Evolutionary conservation across 2,329 filamentous ascomycete genomes (phyloP), one percentile per base, ranked within the genome.

Genomic region (Claviceps sp.): DNA sequence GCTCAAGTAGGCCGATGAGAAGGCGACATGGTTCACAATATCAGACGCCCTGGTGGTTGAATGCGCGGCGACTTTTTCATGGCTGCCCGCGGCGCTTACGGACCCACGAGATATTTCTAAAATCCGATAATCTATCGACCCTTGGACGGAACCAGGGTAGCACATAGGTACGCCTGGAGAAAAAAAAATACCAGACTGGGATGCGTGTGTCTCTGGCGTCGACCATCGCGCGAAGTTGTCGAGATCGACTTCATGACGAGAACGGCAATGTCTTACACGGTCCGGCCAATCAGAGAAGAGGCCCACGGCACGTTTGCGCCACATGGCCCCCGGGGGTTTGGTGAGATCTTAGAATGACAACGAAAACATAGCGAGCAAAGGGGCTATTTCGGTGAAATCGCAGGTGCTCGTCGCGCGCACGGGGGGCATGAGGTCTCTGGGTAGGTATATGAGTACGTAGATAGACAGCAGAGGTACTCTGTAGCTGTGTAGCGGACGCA

Each of bases 301-400:
- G n/a, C 13, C 16, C n/a, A 8, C 7, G 16, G 16, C 51, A 52
- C 51, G 51, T 52, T 52, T 52, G 14, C 49, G 36, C 20, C 24
- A 30, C 20, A 18, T 41, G 22, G 47, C 34, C 47, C 22, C 47
- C 30, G 20, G 9, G 18, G 3, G 40, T n/a, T 37, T 52, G 34
- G 13, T 41, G 50, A 36, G 30, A 34, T 34, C 9, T 34, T n/a
- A 24, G 16, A 13, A 18, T 44, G 26, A 24, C 38, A 11, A 45
- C 8, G 9, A 42, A 42, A 14, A 6, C 18, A 14, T 5, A 43
- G 13, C 41, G 6, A 43, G 41, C 16, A 22, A 24, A 43, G 41
- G 41, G 24, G 18, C 11, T 43, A 43, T 24, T 43, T 43, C 41
- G 41, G 41, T 43, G 41, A 43, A 34, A 43, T 43, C 20, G 41